Percentiles rank a stretch among this genome's conserved stretches.
These are phyloP conservation scores for Citrus cavaleriei DNA, from an alignment of 345 rosid genomes.

Conservation along the genomic window DNA sequence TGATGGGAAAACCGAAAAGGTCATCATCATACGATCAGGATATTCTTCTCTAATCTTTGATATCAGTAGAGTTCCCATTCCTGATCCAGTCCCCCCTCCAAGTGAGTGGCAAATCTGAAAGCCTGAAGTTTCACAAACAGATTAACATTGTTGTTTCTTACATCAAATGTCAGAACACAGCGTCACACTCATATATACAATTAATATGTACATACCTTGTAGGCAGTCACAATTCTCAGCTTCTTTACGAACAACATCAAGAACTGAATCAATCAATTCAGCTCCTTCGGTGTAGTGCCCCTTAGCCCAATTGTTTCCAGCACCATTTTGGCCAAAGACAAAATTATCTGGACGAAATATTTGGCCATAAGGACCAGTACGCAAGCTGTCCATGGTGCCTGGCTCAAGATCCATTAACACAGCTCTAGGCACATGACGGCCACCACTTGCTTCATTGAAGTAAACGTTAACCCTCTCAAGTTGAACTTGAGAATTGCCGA, in stretches of 20 bases:
- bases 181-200: not conserved
- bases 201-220: constrained; percentile 34
- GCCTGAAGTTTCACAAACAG: constrained; percentile 18
- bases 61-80: constrained; percentile 59
- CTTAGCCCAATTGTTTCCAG: constrained; percentile 67
- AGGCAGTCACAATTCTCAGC: constrained; percentile 65
- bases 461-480: constrained; percentile 60
- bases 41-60: constrained; percentile 63
- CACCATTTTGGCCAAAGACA: constrained; percentile 58
- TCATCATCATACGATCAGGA: constrained; percentile 60
- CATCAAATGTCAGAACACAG: not conserved
- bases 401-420: constrained; percentile 60
- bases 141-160: not conserved
- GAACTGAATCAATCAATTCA: constrained; percentile 55
- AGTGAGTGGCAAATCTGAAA: constrained; percentile 61
- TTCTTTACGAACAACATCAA: constrained; percentile 55
- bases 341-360: constrained; percentile 71
- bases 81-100: constrained; percentile 65
- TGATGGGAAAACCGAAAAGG: constrained; percentile 60
- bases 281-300: constrained; percentile 70
- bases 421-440: constrained; percentile 54
- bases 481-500: constrained; percentile 38
- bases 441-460: constrained; percentile 58
- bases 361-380: constrained; percentile 46
- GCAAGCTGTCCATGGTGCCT: constrained; percentile 60